Evolutionary conservation across 495 filamentous ascomycete genomes (phyloP).

Genomic region (Tuber brumale): DNA sequence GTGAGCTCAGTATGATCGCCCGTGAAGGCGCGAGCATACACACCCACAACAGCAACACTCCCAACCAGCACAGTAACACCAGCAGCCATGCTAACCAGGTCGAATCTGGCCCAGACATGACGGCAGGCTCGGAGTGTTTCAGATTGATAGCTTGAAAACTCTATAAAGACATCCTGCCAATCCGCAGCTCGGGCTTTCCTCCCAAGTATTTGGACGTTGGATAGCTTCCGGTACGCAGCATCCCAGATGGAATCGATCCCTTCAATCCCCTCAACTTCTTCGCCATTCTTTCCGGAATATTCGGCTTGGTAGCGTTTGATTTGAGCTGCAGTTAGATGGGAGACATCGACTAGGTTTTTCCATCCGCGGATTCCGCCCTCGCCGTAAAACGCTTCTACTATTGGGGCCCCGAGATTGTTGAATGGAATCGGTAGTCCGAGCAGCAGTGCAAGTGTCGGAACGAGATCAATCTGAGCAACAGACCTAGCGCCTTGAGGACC

Average conservation of each 20-base stretch:
- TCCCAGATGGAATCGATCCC: slow-evolving; percentile 17
- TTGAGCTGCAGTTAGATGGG: slow-evolving; percentile 71
- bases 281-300: slow-evolving; percentile 49
- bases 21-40: slow-evolving; percentile 61
- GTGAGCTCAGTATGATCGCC: slow-evolving; percentile 52
- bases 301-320: slow-evolving; percentile 79
- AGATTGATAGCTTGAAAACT: slow-evolving; percentile 66
- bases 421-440: slow-evolving; percentile 90
- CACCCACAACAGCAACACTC: slow-evolving; percentile 58
- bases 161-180: slow-evolving; percentile 48
- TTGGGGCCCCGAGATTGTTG: slow-evolving; percentile 92
- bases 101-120: slow-evolving; percentile 81
- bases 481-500: slow-evolving; percentile 48
- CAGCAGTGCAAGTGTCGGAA: slow-evolving; percentile 80
- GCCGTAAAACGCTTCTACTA: slow-evolving; percentile 86
- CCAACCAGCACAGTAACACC: slow-evolving; percentile 66
- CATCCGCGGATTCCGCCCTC: slow-evolving; percentile 56
- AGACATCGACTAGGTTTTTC: slow-evolving; percentile 66
- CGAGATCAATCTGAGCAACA: slow-evolving; percentile 92
- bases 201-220: slow-evolving; percentile 10
- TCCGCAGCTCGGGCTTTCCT: slow-evolving; percentile 16
- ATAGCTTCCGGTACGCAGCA: slow-evolving; percentile 32
- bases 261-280: slow-evolving; percentile 24
- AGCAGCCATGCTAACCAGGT: slow-evolving; percentile 72
- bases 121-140: slow-evolving; percentile 76